Evolutionary conservation across 441 rosid genomes (phyloP).

Genomic region (Pelargonium cotyledonis): DNA sequence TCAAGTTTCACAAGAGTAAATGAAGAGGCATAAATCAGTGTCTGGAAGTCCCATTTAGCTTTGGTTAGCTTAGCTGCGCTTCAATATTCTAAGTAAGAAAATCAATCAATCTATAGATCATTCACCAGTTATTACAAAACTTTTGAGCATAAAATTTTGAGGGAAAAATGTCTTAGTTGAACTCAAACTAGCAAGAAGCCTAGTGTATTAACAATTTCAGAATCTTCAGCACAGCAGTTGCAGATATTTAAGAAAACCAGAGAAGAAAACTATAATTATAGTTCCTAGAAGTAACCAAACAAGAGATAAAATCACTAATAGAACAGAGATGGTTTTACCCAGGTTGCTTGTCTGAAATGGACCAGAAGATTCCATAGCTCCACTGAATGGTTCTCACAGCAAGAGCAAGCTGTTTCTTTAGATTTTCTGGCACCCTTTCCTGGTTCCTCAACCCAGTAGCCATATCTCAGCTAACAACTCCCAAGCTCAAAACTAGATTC

Average conservation of each 20-base stretch:
- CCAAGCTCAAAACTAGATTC: neutral
- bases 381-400: slow-evolving; percentile 74
- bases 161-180: neutral
- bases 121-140: neutral
- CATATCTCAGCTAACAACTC: slow-evolving; percentile 9
- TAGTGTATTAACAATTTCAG: neutral
- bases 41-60: neutral
- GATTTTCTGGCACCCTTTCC: slow-evolving; percentile 37
- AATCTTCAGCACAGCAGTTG: slow-evolving; percentile 16
- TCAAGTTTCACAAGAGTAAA: neutral
- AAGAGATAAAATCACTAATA: slow-evolving; percentile 4
- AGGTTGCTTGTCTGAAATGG: slow-evolving; percentile 52
- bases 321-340: slow-evolving; percentile 35
- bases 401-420: slow-evolving; percentile 65
- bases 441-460: slow-evolving; percentile 28
- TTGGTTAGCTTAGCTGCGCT: slow-evolving; percentile 4
- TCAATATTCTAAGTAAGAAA: neutral
- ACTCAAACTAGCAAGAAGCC: neutral
- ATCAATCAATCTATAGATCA: neutral
- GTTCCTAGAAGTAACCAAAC: too few relatives aligned
- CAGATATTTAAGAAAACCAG: slow-evolving; percentile 9
- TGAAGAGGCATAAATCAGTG: neutral
- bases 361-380: slow-evolving; percentile 90
- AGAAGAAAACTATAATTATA: neutral
- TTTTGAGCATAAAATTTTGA: neutral